Percentiles rank a stretch among this genome's conserved stretches.
These are phyloP conservation scores for Leucosporidium yakuticum DNA, from an alignment of 768 basidiomycete species.

Conservation along the genomic window DNA sequence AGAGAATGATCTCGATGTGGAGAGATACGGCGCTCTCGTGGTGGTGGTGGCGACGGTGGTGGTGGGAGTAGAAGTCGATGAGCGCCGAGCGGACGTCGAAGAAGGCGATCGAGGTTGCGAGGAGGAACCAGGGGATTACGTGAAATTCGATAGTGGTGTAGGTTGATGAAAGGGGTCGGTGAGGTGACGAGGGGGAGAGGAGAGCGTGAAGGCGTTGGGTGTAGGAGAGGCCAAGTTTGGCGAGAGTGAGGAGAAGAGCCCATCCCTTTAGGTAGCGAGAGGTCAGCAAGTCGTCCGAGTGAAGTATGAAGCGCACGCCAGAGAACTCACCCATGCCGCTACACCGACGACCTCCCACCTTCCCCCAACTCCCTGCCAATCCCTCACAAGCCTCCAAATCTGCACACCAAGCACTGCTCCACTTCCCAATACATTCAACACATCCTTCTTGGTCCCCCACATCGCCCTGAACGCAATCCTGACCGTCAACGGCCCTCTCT, in stretches of 20 bases:
- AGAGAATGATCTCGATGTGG: constrained; percentile 15
- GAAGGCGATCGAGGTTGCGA: constrained; percentile 31
- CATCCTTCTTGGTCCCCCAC: constrained; percentile 27
- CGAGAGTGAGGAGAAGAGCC: constrained; percentile 18
- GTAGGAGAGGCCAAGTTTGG: constrained; percentile 24
- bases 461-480: neutral
- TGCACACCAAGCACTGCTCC: neutral
- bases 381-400: neutral
- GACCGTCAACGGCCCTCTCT: neutral
- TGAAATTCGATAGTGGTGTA: constrained; percentile 28
- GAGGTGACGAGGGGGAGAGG: constrained; percentile 7
- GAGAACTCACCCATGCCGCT: constrained; percentile 23
- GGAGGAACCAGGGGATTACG: constrained; percentile 31
- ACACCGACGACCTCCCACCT: constrained; percentile 1
- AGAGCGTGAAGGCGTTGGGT: constrained; percentile 19
- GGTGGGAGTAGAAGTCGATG: constrained; percentile 12
- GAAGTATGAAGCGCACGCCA: neutral
- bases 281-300: neutral
- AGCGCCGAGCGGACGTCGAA: constrained; percentile 35
- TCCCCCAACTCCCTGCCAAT: neutral
- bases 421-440: neutral
- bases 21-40: neutral
- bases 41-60: neutral
- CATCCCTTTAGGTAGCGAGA: constrained; percentile 15
- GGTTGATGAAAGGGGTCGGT: constrained; percentile 9